Conservation (phyloP, 2,329 filamentous ascomycete genomes). For the Trichocomaceae sp. region DNA sequence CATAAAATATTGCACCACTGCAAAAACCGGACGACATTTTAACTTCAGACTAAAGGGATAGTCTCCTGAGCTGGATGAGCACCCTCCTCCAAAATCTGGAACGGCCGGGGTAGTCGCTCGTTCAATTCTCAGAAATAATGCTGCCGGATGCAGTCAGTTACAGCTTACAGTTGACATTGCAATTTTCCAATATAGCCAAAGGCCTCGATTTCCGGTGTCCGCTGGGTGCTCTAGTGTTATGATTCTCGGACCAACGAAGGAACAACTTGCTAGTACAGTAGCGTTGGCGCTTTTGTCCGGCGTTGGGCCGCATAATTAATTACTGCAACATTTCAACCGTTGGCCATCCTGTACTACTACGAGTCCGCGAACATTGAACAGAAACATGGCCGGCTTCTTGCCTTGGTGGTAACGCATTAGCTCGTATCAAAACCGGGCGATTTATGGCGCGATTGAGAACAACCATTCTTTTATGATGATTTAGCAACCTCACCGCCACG, state of each 20-base stretch:
- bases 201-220: neutral
- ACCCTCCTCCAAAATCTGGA: conserved; percentile 8
- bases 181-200: neutral
- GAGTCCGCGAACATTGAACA: neutral
- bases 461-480: neutral
- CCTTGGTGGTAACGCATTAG: neutral
- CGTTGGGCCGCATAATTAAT: neutral
- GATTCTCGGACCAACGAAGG: neutral
- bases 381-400: neutral
- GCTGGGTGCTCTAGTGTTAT: neutral
- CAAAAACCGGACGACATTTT: neutral
- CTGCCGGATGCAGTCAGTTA: neutral
- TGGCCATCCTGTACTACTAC: neutral
- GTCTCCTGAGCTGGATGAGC: conserved; percentile 5
- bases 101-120: conserved; percentile 10
- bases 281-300: neutral
- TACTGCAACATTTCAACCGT: neutral
- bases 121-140: neutral
- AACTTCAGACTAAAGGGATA: conserved; percentile 9
- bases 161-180: neutral
- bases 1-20: neutral
- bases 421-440: neutral
- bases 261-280: neutral
- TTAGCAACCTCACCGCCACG: neutral
- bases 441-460: neutral